Conservation (phyloP, 1,284 basidiomycete genomes). For the Ganoderma sinense region DNA sequence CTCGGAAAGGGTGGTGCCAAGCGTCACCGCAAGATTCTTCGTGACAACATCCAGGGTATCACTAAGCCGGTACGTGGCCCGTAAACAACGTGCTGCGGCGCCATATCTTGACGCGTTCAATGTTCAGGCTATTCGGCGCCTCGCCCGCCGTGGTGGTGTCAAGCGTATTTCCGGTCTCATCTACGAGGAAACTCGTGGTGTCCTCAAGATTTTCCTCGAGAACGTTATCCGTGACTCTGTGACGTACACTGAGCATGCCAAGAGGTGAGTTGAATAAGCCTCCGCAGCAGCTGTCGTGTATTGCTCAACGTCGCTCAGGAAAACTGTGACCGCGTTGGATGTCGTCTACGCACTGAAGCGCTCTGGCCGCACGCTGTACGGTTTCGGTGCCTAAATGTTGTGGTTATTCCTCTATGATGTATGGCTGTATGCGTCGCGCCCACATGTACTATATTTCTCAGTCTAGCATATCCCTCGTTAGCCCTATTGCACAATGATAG, state of each 20-base stretch:
- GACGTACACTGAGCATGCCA: constrained; percentile 90
- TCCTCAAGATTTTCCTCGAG: constrained; percentile 93
- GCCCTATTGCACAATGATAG: constrained; percentile 27
- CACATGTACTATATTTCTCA: constrained; percentile 36
- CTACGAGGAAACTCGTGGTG: constrained; percentile 95
- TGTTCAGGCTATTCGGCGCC: constrained; percentile 81
- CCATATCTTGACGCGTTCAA: constrained; percentile 67
- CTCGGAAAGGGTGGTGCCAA: constrained; percentile 78
- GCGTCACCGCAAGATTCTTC: constrained; percentile 88
- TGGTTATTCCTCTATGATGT: constrained; percentile 33
- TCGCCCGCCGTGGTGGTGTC: constrained; percentile 95
- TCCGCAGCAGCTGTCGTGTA: neutral
- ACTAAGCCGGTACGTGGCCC: constrained; percentile 60
- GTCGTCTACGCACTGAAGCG: constrained; percentile 88
- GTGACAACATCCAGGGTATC: constrained; percentile 90
- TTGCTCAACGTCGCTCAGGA: constrained; percentile 40
- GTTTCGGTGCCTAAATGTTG: constrained; percentile 64
- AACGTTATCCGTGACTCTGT: constrained; percentile 85
- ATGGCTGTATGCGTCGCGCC: constrained; percentile 32
- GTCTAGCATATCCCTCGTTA: constrained; percentile 18
- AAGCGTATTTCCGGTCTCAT: constrained; percentile 94
- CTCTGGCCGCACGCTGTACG: constrained; percentile 82
- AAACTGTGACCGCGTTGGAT: constrained; percentile 86
- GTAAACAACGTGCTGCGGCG: neutral
- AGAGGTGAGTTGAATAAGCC: constrained; percentile 51